A percentile compares a stretch with the other conserved stretches of the same genome.
Conservation (phyloP, 805 yeast species). For the Priceomyces melissophilus region DNA sequence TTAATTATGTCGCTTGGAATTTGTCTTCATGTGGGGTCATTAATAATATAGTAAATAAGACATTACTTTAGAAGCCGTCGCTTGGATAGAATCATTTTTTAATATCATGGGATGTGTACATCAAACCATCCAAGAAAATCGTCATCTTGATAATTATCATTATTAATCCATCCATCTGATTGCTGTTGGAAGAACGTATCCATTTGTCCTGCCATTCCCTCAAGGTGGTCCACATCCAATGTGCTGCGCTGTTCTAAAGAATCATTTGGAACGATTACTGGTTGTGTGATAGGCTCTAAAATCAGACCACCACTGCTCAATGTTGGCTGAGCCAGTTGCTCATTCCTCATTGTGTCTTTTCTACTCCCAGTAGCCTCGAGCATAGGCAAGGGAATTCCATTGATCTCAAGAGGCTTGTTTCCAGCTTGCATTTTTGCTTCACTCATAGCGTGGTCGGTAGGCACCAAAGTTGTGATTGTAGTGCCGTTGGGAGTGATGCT, state of each 20-base stretch:
- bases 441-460: constrained; percentile 72
- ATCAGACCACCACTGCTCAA: neutral
- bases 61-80: too few species aligned
- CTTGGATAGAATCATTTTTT: neutral
- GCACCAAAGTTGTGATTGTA: constrained; percentile 82
- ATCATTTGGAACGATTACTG: neutral
- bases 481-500: constrained; percentile 92
- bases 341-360: constrained; percentile 15
- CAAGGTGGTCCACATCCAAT: constrained; percentile 5
- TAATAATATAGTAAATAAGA: too few species aligned
- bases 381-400: constrained; percentile 69
- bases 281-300: constrained; percentile 2
- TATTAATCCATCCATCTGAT: constrained; percentile 82
- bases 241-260: neutral
- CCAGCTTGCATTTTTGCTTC: constrained; percentile 59
- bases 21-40: too few species aligned
- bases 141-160: constrained; percentile 54
- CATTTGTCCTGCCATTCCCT: constrained; percentile 28
- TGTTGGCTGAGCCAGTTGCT: neutral
- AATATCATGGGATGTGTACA: constrained; percentile 40
- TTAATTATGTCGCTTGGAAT: too few species aligned
- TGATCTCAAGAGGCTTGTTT: constrained; percentile 54
- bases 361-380: constrained; percentile 78
- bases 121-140: constrained; percentile 95
- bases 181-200: constrained; percentile 75